Evolutionary conservation across 805 yeast species (phyloP).

Genomic region (Millerozyma miso): DNA sequence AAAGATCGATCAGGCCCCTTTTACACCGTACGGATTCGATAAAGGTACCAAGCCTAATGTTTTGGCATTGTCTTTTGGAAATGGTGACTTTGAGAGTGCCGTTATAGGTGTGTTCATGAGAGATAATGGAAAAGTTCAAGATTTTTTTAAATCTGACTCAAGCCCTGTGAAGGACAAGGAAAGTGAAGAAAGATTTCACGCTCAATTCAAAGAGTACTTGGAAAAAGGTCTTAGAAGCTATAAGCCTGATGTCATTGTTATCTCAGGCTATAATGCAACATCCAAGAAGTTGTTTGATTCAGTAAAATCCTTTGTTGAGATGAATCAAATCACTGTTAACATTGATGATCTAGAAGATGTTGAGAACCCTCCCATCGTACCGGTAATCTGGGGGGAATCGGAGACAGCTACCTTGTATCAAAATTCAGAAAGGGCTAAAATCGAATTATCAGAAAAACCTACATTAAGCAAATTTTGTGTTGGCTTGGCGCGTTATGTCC

Average conservation of each 20-base stretch:
- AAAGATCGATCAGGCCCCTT: constrained; percentile 91
- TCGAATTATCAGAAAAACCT: constrained; percentile 83
- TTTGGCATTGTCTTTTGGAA: constrained; percentile 78
- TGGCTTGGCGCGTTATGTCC: constrained; percentile 86
- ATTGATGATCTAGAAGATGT: constrained; percentile 39
- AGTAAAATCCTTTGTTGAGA: constrained; percentile 52
- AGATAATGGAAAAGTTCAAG: constrained; percentile 75
- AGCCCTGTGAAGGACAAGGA: constrained; percentile 52
- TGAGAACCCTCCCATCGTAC: constrained; percentile 51
- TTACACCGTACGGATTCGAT: constrained; percentile 70
- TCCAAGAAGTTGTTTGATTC: constrained; percentile 58
- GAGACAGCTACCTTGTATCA: constrained; percentile 90
- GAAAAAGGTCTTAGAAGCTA: constrained; percentile 50
- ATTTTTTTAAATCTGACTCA: constrained; percentile 72
- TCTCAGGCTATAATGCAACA: constrained; percentile 81
- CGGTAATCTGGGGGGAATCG: constrained; percentile 80
- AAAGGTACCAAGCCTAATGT: constrained; percentile 84
- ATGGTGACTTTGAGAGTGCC: constrained; percentile 81
- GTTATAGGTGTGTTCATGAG: constrained; percentile 76
- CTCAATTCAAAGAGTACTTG: constrained; percentile 64
- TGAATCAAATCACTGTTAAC: constrained; percentile 49
- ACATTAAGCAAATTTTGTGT: constrained; percentile 78
- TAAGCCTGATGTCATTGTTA: constrained; percentile 82
- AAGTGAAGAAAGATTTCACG: constrained; percentile 43
- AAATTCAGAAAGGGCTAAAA: constrained; percentile 66